A percentile compares a stretch with the other conserved stretches of the same genome.
These are phyloP conservation scores for Solanum pinnatisectum DNA, from an alignment of 257 asterid species.

Conservation along the genomic window DNA sequence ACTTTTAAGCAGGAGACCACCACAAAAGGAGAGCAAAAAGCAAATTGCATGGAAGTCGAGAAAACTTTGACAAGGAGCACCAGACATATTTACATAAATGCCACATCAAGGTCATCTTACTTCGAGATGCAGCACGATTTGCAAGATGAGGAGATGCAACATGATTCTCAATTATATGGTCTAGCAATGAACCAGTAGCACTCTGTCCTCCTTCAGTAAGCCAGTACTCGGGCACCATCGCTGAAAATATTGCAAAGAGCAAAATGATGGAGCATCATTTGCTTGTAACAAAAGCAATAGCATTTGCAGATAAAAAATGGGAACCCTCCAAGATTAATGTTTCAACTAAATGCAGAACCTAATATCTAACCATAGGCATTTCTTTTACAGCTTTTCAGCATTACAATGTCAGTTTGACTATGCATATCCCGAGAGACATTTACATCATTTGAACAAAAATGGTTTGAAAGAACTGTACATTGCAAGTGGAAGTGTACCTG, in stretches of 20 bases:
- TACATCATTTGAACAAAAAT: neutral
- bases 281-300: neutral
- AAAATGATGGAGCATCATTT: neutral
- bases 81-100: neutral
- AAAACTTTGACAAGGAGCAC: neutral
- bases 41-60: neutral
- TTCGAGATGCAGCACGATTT: constrained; percentile 79
- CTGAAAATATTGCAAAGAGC: constrained; percentile 29
- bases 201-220: constrained; percentile 99
- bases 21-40: neutral
- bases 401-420: neutral
- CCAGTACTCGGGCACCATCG: constrained; percentile 98
- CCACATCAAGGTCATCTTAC: constrained; percentile 32
- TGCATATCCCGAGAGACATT: neutral
- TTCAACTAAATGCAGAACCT: neutral
- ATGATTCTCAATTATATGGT: constrained; percentile 69
- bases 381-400: neutral
- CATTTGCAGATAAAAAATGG: neutral
- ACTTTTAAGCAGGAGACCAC: neutral
- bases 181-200: constrained; percentile 88
- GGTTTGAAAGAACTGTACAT: neutral
- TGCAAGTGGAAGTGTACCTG: constrained; percentile 40
- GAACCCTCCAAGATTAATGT: neutral
- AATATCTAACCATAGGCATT: neutral
- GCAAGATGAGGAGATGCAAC: constrained; percentile 76